These are phyloP conservation scores for Tylopilus plumbeoviolaceoides DNA, from an alignment of 768 basidiomycete species.

Conservation along the genomic window DNA sequence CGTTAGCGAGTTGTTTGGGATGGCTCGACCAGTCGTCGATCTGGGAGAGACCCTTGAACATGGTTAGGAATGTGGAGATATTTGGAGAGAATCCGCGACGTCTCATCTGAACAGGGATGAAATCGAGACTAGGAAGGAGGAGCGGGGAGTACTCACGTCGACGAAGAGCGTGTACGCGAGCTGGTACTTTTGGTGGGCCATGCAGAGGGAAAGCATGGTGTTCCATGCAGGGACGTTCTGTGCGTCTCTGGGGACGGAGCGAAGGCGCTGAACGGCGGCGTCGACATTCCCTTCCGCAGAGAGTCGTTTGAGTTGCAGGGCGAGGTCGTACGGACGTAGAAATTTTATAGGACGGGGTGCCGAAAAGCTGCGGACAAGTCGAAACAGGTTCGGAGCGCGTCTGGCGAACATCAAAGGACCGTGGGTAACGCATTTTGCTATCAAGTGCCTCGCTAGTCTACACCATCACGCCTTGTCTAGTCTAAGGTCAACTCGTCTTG, in stretches of 20 bases:
- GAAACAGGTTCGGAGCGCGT: background rate
- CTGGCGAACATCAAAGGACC: conserved; percentile 16
- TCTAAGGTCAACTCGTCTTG: conserved; percentile 50
- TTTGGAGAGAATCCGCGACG: conserved; percentile 73
- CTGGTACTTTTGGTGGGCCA: conserved; percentile 53
- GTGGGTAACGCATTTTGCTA: conserved; percentile 3
- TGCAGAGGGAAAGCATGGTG: conserved; percentile 63
- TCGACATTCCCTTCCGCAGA: conserved; percentile 53
- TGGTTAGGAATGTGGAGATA: conserved; percentile 60
- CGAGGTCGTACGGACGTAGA: conserved; percentile 62
- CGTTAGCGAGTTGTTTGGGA: conserved; percentile 59
- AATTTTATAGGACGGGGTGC: conserved; percentile 24
- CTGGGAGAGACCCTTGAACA: conserved; percentile 60
- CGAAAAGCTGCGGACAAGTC: conserved; percentile 5
- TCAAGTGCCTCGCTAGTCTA: background rate
- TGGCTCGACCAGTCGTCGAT: conserved; percentile 59
- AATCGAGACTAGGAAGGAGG: conserved; percentile 10
- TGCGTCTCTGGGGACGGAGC: conserved; percentile 65
- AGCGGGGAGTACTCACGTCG: conserved; percentile 49
- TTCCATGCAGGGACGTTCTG: conserved; percentile 80
- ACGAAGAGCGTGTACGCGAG: conserved; percentile 61
- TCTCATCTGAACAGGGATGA: conserved; percentile 61
- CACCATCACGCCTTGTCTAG: conserved; percentile 40
- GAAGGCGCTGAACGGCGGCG: conserved; percentile 62
- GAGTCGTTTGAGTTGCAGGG: conserved; percentile 53